Conservation (phyloP, 176 grass and related monocot genomes). For the Oryza glumipatula region DNA sequence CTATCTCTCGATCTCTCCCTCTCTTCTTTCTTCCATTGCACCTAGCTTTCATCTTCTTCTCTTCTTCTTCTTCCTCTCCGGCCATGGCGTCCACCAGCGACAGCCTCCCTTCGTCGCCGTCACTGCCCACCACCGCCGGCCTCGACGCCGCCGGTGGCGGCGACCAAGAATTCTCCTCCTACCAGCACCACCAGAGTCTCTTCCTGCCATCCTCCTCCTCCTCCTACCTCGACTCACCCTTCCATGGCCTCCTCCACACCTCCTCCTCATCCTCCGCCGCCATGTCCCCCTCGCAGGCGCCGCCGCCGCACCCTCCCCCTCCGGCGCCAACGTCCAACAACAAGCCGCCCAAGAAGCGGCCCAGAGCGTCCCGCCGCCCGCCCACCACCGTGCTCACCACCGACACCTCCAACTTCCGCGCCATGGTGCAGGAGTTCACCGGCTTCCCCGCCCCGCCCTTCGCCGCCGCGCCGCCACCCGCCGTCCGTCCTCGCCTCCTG, state of each 20-base stretch:
- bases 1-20: slow-evolving; percentile 16
- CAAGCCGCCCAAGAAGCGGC: slow-evolving; percentile 67
- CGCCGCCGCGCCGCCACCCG: slow-evolving; percentile 45
- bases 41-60: slow-evolving; percentile 4
- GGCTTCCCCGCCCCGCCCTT: slow-evolving; percentile 87
- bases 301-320: slow-evolving; percentile 17
- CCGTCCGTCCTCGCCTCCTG: slow-evolving; percentile 56
- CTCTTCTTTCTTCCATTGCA: slow-evolving; percentile 15
- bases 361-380: slow-evolving; percentile 72
- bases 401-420: slow-evolving; percentile 94
- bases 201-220: slow-evolving; percentile 55
- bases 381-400: slow-evolving; percentile 92
- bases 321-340: background rate
- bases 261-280: slow-evolving; percentile 1
- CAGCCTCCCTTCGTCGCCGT: slow-evolving; percentile 82
- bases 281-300: slow-evolving; percentile 2
- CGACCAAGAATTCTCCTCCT: slow-evolving; percentile 73
- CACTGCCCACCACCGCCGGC: slow-evolving; percentile 27
- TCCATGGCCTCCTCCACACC: slow-evolving; percentile 42
- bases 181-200: slow-evolving; percentile 41
- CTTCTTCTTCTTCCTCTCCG: background rate
- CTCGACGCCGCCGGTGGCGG: slow-evolving; percentile 21
- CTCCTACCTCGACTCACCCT: slow-evolving; percentile 52
- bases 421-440: slow-evolving; percentile 99
- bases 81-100: slow-evolving; percentile 90